These are phyloP conservation scores for Hypoxylon sp. DNA, from an alignment of 2,329 filamentous ascomycete species.

Conservation along the genomic window DNA sequence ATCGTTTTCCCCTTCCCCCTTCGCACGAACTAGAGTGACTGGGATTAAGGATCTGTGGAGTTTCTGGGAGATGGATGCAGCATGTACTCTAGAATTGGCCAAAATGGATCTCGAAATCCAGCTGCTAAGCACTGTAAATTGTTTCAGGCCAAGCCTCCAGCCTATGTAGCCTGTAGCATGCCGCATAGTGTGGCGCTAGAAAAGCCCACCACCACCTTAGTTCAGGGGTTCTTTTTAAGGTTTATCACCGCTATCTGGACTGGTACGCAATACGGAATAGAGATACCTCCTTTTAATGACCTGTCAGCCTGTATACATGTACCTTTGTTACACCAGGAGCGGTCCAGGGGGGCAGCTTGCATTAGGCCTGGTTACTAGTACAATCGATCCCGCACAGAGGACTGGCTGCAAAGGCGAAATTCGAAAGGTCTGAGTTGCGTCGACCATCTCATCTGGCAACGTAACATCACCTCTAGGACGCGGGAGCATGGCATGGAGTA, in stretches of 20 bases:
- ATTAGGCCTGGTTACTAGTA: slow-evolving; percentile 23
- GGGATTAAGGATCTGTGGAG: slow-evolving; percentile 32
- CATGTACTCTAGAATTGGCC: neutral
- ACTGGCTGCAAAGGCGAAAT: slow-evolving; percentile 28
- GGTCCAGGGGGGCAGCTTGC: slow-evolving; percentile 10
- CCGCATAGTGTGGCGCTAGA: slow-evolving; percentile 31
- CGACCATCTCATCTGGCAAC: slow-evolving; percentile 2
- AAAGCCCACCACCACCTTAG: slow-evolving; percentile 17
- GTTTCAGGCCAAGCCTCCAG: slow-evolving; percentile 36
- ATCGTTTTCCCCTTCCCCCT: slow-evolving; percentile 41
- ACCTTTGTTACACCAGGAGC: slow-evolving; percentile 1
- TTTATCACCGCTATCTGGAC: slow-evolving; percentile 7
- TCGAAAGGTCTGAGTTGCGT: slow-evolving; percentile 21
- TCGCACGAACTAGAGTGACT: slow-evolving; percentile 39
- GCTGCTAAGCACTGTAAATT: slow-evolving; percentile 27
- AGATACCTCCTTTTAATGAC: neutral
- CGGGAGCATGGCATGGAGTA: slow-evolving; percentile 7
- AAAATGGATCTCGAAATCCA: slow-evolving; percentile 38
- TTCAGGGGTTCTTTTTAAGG: slow-evolving; percentile 34
- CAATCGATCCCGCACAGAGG: slow-evolving; percentile 11
- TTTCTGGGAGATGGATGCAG: slow-evolving; percentile 12
- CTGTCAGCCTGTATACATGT: neutral
- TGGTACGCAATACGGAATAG: too few relatives aligned
- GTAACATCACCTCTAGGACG: slow-evolving; percentile 28
- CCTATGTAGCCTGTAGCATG: slow-evolving; percentile 21